Evolutionary conservation across 2,329 filamentous ascomycete genomes (phyloP), one percentile per base, ranked within the genome.

Genomic region (Parascedosporium putredinis): DNA sequence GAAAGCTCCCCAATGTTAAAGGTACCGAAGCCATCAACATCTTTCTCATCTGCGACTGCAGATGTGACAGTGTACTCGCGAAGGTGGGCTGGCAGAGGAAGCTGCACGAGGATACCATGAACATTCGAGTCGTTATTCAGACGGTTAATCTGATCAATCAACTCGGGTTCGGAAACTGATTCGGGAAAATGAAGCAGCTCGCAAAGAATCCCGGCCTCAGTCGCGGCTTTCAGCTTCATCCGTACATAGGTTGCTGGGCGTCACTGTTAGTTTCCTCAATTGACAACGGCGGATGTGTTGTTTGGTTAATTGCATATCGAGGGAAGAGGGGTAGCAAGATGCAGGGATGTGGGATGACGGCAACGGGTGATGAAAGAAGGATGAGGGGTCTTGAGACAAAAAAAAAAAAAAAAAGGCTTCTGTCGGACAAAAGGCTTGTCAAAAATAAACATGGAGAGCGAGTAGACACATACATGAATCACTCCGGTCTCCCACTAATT

Each of bases 191-290:
- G 87, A 57, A 94, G 73, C 55, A 96, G 73, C 61, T 90, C 84
- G 73, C 91, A 96, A 55, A 79, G 75, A 63, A 98, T 96, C 62
- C 88, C 88, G 62, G 90, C 89, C 78, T 97, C 93, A 65, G 87
- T 75, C 52, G 93, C 93, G 57, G 93, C 93, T 78, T 96, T 98
- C 62, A 96, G 73, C 75, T 98, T 98, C 93, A 98, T 98, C 71
- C 90, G 90, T 69, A 98, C 91, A 86, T 98, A 98, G 48, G 91
- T 97, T 62, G 84, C 86, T 91, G 61, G 55, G 51, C 52, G 52
- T 55, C 59, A 65, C 58, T 66, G 61, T 65, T 60, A 62, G 58
- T 40, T 7, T n/a, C n/a, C n/a, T n/a, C n/a, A n/a, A n/a, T n/a
- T n/a, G n/a, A n/a, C n/a, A n/a, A n/a, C n/a, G n/a, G n/a, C n/a